These are phyloP conservation scores for Phalaenopsis equestris DNA, from an alignment of 106 monocot genomes.

Conservation along the genomic window DNA sequence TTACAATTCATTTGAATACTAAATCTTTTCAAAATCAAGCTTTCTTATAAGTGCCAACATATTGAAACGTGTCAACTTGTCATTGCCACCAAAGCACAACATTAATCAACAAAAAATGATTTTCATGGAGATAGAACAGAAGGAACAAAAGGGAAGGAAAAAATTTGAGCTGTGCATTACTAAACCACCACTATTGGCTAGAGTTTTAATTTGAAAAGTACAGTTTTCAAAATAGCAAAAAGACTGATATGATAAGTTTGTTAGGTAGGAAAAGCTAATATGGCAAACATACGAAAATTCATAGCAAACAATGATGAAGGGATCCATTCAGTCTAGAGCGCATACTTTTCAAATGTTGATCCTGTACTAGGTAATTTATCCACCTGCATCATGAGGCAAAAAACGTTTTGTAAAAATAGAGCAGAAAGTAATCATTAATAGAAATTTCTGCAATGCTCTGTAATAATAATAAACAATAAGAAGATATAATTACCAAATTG, in stretches of 20 bases:
- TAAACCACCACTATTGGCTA: no score
- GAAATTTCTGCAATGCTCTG: neutral
- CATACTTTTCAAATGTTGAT: conserved; percentile 25
- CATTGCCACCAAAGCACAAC: no score
- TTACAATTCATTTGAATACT: neutral
- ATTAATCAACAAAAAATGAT: no score
- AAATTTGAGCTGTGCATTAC: no score
- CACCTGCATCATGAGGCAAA: conserved; percentile 22
- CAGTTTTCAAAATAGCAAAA: neutral
- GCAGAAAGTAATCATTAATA: neutral
- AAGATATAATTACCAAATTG: neutral
- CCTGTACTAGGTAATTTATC: conserved; percentile 15
- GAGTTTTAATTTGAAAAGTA: neutral
- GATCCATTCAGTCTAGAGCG: neutral
- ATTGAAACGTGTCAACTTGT: neutral
- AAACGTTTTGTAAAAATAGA: neutral
- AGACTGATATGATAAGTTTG: neutral
- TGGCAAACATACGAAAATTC: neutral
- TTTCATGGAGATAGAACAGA: no score
- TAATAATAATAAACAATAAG: neutral
- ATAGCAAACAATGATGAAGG: neutral
- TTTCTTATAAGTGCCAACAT: neutral
- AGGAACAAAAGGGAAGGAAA: no score
- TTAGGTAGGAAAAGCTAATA: neutral
- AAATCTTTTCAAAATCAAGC: neutral